Conservation (phyloP, 371 early-diverging fungal species). For the Haplosporangium sp. region DNA sequence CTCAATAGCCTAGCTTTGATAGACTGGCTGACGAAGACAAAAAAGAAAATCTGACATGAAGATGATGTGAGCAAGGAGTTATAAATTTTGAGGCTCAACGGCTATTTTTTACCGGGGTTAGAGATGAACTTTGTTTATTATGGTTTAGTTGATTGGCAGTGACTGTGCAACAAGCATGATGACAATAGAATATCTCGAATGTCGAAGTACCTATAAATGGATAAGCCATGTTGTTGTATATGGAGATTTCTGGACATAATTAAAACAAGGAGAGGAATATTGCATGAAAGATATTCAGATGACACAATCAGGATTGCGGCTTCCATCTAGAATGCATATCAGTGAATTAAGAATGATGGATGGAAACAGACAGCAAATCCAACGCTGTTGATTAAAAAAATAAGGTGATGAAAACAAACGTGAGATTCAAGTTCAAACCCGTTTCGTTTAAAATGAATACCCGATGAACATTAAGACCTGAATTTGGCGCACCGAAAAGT, state of each 20-base stretch:
- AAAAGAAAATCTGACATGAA: background rate
- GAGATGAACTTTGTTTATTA: conserved; percentile 5
- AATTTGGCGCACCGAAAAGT: background rate
- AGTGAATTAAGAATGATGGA: too few species aligned
- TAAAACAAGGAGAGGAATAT: too few species aligned
- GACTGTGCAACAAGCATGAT: conserved; percentile 4
- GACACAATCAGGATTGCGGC: too few species aligned
- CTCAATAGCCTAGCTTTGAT: background rate
- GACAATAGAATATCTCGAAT: conserved; percentile 4
- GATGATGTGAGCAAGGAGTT: background rate
- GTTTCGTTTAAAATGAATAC: conserved; percentile 10
- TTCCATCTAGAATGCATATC: too few species aligned
- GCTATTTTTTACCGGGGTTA: conserved; percentile 21
- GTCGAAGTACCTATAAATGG: background rate
- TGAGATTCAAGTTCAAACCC: background rate
- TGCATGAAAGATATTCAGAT: too few species aligned
- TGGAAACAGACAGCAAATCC: too few species aligned
- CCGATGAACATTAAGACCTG: background rate
- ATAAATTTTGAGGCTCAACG: conserved; percentile 20
- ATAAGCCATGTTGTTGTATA: too few species aligned
- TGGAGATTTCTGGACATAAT: background rate
- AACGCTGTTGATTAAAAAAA: too few species aligned
- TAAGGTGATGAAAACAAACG: too few species aligned
- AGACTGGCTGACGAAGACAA: background rate
- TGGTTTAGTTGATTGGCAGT: background rate